These are phyloP conservation scores for Cryphonectria naterciae DNA, from an alignment of 2,329 filamentous ascomycete species.

Conservation along the genomic window DNA sequence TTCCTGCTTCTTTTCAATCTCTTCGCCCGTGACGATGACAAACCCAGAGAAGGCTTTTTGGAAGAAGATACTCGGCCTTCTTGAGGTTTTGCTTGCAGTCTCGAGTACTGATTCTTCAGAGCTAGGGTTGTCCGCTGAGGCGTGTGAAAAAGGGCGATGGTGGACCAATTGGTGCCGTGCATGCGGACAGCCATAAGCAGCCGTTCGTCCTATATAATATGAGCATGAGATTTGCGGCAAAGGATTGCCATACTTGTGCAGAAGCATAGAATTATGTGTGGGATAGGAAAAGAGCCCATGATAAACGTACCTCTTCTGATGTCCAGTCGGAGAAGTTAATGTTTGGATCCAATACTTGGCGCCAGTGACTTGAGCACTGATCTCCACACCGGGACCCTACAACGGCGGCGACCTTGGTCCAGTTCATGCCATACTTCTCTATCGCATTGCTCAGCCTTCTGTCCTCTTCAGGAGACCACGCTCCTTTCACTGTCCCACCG, in stretches of 20 bases:
- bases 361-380: constrained; percentile 16
- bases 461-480: constrained; percentile 35
- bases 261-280: background rate
- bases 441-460: constrained; percentile 32
- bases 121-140: background rate
- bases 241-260: background rate
- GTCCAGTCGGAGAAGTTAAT: constrained; percentile 14
- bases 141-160: background rate
- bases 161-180: constrained; percentile 9
- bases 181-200: background rate
- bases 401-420: constrained; percentile 11
- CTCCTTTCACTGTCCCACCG: constrained; percentile 30
- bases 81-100: background rate
- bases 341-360: constrained; percentile 12
- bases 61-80: background rate
- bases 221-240: too few relatives aligned
- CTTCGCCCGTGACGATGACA: too few relatives aligned
- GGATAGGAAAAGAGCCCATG: too few relatives aligned
- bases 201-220: background rate
- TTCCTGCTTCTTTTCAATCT: too few relatives aligned
- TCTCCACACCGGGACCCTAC: background rate
- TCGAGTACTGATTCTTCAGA: constrained; percentile 12
- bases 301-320: background rate
- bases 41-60: background rate
- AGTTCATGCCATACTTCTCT: constrained; percentile 33